Evolutionary conservation across 495 filamentous ascomycete genomes (phyloP), one percentile per base, ranked within the genome.

Genomic region (Letharia lupina): DNA sequence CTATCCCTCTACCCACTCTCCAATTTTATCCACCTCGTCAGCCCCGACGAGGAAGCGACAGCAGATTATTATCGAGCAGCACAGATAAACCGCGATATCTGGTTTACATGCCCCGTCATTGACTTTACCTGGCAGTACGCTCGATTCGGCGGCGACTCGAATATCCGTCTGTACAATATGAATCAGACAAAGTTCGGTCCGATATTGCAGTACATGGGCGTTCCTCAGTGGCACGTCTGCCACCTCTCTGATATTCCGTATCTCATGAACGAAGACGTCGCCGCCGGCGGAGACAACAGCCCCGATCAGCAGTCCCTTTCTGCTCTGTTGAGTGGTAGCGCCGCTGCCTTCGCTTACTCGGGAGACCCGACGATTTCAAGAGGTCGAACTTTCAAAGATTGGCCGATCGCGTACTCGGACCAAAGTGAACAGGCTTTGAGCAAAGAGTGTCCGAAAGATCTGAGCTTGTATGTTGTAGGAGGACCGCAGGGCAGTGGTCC

Each of bases 231-330:
- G 60, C 72, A 77, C 57, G 76, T 79, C 1, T 67, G 76, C 11
- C 81, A 82, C 65, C 74, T 77, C 1, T 75, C 76, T 20, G 79
- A 83, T 62, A 75, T 82, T 41, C 75, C 79, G 11, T 82, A 82
- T 69, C 63, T 79, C 31, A 74, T 77, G 60, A 76, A 77, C 28
- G 75, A 75, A 28, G 50, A 65, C 8, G 50, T 68, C 37, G 59
- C 73, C 2, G 41, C 70, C 59, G 60, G 47, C 31, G 47, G 70
- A 56, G 72, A 73, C 48, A 75, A 74, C 44, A 74, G 72, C 1
- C 52, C 54, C 1, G n/a, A 28, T 7, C 69, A 68, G 48, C 67
- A 42, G 40, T 69, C 67, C 28, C 63, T 74, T n/a, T 63, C 61
- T 40, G 58, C 18, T 20, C 13, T 39, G 16, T 28, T 67, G 18